Conservation (phyloP, 2,329 filamentous ascomycete species). For the Amylocarpus encephaloides region DNA sequence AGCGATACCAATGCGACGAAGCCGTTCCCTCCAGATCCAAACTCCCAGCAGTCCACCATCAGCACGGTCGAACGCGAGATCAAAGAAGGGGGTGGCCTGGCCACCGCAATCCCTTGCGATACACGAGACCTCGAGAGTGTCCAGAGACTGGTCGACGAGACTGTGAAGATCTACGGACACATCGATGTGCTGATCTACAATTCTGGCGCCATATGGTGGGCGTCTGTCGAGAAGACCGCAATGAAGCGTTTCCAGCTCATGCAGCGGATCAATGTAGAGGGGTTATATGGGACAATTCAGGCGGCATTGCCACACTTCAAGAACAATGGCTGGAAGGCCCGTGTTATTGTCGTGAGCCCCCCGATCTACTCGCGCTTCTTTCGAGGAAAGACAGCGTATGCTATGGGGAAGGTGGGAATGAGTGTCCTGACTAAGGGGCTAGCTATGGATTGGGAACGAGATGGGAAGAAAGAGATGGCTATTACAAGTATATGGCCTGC, state of each 20-base stretch:
- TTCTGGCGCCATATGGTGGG: constrained; percentile 81
- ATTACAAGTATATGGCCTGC: constrained; percentile 82
- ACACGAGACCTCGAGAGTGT: constrained; percentile 59
- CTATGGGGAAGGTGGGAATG: constrained; percentile 74
- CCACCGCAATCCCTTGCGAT: constrained; percentile 63
- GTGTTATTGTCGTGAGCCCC: constrained; percentile 74
- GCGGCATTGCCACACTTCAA: constrained; percentile 61
- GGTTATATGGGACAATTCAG: constrained; percentile 67
- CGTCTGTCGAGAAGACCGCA: constrained; percentile 64
- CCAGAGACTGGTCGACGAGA: constrained; percentile 50
- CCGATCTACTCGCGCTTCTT: constrained; percentile 85
- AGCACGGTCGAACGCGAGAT: constrained; percentile 76
- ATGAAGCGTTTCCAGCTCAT: constrained; percentile 72
- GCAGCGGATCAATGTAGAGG: constrained; percentile 69
- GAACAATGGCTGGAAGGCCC: constrained; percentile 45
- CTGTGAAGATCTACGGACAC: constrained; percentile 39
- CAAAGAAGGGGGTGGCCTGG: constrained; percentile 53
- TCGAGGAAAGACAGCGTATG: constrained; percentile 78
- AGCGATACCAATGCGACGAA: constrained; percentile 51
- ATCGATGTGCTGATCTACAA: constrained; percentile 78
- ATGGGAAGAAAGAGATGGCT: constrained; percentile 58
- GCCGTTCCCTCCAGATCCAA: constrained; percentile 70
- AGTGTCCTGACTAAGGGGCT: constrained; percentile 73
- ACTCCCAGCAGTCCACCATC: constrained; percentile 69
- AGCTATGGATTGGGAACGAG: constrained; percentile 70